A percentile compares a stretch with the other conserved stretches of the same genome.
phyloP scores from a whole-genome alignment of 148 eudicot genomes.

The Silene uniflora region DNA sequence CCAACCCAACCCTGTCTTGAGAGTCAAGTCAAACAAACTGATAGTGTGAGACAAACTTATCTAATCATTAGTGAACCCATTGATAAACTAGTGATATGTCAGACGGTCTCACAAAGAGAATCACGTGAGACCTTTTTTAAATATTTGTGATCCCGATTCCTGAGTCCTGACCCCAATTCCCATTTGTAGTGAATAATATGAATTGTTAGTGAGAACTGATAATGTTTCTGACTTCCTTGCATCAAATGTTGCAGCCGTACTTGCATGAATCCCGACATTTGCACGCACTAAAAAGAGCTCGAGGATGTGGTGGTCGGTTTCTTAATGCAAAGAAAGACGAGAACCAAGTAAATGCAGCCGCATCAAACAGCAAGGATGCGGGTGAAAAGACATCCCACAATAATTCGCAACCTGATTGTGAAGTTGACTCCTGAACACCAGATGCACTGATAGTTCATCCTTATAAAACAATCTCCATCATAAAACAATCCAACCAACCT shows the following conservation, averaged over 20 bases:
- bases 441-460: conserved; percentile 2
- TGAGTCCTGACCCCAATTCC: background rate
- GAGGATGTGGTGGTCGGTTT: conserved; percentile 78
- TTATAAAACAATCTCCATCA: background rate
- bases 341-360: conserved; percentile 4
- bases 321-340: conserved; percentile 44
- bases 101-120: too few relatives aligned
- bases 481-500: background rate
- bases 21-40: too few relatives aligned
- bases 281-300: conserved; percentile 60
- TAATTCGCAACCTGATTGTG: background rate
- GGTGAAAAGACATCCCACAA: background rate
- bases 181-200: background rate
- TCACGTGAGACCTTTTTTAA: too few relatives aligned
- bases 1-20: background rate
- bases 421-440: background rate
- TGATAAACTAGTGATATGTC: too few relatives aligned
- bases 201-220: background rate
- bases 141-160: background rate
- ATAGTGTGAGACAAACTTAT: too few relatives aligned
- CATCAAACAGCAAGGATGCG: background rate
- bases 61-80: too few relatives aligned
- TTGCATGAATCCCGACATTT: conserved; percentile 71
- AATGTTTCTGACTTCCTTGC: background rate
- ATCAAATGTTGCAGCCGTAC: conserved; percentile 45